Percentiles rank a stretch among this genome's conserved stretches.
Evolutionary conservation across 306 rosid genomes (phyloP).

Genomic region (Canavalia gladiata): DNA sequence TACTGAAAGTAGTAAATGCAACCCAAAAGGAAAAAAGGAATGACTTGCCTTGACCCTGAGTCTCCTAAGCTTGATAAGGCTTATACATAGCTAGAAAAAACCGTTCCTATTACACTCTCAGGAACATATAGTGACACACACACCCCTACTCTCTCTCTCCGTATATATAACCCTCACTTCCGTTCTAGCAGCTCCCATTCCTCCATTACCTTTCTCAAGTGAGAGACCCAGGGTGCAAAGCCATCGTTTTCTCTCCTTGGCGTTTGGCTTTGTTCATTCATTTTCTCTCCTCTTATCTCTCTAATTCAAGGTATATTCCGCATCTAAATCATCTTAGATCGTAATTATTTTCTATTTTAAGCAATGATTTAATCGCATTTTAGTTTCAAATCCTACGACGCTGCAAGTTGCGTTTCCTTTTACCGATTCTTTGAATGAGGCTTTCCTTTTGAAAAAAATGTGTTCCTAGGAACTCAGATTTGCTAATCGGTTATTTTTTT

Average conservation of each 20-base stretch:
- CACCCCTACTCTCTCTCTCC: not conserved
- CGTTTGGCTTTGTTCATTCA: not conserved
- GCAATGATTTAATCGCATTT: not conserved
- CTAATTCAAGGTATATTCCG: slow-evolving; percentile 15
- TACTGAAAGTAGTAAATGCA: too few species aligned
- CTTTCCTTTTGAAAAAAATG: not conserved
- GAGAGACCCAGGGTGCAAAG: not conserved
- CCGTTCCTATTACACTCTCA: not conserved
- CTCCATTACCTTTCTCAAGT: slow-evolving; percentile 18
- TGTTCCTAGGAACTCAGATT: not conserved
- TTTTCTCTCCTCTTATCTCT: not conserved
- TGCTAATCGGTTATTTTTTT: not conserved
- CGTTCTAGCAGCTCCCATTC: not conserved
- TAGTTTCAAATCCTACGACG: not conserved
- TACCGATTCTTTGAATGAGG: not conserved
- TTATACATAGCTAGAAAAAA: too few species aligned
- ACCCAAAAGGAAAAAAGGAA: too few species aligned
- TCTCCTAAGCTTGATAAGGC: not conserved
- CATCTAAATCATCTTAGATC: not conserved
- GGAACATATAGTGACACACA: not conserved
- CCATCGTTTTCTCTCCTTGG: not conserved
- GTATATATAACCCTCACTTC: slow-evolving; percentile 12
- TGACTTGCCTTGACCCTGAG: slow-evolving; percentile 4
- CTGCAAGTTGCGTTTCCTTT: not conserved
- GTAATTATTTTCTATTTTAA: not conserved